Evolutionary conservation across 768 basidiomycete species (phyloP).

Genomic region (Suillus paluster): DNA sequence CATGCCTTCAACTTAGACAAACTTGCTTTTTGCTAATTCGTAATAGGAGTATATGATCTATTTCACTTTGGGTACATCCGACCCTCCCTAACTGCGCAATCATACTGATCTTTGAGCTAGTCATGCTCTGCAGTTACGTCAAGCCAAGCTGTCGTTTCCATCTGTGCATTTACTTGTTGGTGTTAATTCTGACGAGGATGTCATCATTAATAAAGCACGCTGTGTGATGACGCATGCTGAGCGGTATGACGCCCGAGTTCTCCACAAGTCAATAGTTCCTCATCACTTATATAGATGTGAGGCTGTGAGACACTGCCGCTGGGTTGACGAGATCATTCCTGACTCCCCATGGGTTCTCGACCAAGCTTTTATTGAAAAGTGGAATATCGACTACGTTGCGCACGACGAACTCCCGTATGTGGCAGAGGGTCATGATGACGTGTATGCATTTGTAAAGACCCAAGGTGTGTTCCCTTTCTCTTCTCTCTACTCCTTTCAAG

Average conservation of each 20-base stretch:
- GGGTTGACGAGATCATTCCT: constrained; percentile 93
- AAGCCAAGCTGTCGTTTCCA: constrained; percentile 93
- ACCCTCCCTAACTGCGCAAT: background rate
- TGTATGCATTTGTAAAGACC: constrained; percentile 80
- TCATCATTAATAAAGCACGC: constrained; percentile 75
- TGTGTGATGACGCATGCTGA: constrained; percentile 91
- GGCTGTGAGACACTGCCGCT: constrained; percentile 92
- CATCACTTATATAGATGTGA: constrained; percentile 61
- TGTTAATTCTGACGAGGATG: constrained; percentile 89
- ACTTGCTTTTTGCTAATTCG: constrained; percentile 3
- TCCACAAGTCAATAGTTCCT: background rate
- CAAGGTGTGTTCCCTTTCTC: constrained; percentile 57
- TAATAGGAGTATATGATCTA: constrained; percentile 91
- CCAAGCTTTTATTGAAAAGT: constrained; percentile 79
- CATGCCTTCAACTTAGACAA: constrained; percentile 9
- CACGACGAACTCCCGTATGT: constrained; percentile 94
- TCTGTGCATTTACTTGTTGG: constrained; percentile 91
- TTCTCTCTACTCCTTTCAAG: background rate
- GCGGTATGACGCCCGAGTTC: constrained; percentile 48
- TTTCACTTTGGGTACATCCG: constrained; percentile 88
- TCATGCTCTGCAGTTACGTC: constrained; percentile 93
- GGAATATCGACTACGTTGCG: constrained; percentile 94
- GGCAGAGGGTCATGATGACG: constrained; percentile 79
- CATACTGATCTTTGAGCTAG: constrained; percentile 44
- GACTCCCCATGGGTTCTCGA: constrained; percentile 92